Conservation (phyloP, 352 stramenopile species). For the Phytophthora pisi region DNA sequence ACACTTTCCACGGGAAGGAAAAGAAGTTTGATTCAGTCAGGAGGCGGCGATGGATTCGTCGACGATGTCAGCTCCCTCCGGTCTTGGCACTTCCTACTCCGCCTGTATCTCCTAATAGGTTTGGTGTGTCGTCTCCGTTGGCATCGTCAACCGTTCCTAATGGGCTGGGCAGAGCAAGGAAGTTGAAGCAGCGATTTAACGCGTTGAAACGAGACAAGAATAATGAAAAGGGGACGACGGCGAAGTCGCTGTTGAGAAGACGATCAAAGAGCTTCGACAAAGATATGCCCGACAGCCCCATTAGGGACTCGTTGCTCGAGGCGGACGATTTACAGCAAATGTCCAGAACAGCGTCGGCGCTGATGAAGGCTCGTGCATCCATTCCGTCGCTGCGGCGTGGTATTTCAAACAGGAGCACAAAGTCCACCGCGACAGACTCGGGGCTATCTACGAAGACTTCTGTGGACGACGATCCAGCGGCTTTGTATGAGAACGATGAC, state of each 20-base stretch:
- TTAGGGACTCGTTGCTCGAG: slow-evolving; percentile 26
- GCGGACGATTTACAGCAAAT: slow-evolving; percentile 27
- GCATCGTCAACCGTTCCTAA: slow-evolving; percentile 26
- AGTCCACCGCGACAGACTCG: slow-evolving; percentile 21
- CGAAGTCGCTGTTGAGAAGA: slow-evolving; percentile 40
- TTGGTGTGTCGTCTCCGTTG: slow-evolving; percentile 27
- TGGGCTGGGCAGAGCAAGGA: slow-evolving; percentile 41
- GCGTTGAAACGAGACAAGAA: slow-evolving; percentile 40
- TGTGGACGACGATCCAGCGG: slow-evolving; percentile 29
- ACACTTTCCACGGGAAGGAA: slow-evolving; percentile 76
- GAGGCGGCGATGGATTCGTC: slow-evolving; percentile 67
- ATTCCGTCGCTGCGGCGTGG: slow-evolving; percentile 41
- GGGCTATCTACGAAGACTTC: slow-evolving; percentile 18
- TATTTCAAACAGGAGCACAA: slow-evolving; percentile 29
- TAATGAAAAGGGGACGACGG: slow-evolving; percentile 32
- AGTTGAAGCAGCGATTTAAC: slow-evolving; percentile 50
- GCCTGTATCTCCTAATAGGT: slow-evolving; percentile 17
- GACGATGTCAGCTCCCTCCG: slow-evolving; percentile 58
- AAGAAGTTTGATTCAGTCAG: slow-evolving; percentile 79
- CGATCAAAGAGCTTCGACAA: slow-evolving; percentile 56
- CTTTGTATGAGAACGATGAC: slow-evolving; percentile 45
- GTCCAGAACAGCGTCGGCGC: slow-evolving; percentile 25
- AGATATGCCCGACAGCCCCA: slow-evolving; percentile 35
- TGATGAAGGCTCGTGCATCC: slow-evolving; percentile 37
- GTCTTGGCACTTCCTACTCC: slow-evolving; percentile 42